Conservation (phyloP, 129 eudicot species). For the Helianthus tuberosus region DNA sequence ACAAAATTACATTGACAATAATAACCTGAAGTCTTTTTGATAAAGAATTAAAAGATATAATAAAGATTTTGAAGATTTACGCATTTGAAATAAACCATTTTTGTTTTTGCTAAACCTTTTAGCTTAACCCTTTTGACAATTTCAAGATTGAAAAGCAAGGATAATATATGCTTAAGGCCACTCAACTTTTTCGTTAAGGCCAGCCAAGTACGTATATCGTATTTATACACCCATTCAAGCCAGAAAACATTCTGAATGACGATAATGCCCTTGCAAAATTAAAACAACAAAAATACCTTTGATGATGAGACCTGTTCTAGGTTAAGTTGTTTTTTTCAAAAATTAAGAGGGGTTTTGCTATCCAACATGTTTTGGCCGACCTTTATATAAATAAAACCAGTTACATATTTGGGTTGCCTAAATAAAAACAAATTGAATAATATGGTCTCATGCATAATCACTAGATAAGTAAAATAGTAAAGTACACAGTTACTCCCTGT, state of each 20-base stretch:
- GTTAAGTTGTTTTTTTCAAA: background rate
- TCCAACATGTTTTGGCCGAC: background rate
- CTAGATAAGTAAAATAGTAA: background rate
- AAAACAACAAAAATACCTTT: background rate
- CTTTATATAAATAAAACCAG: background rate
- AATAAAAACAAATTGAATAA: background rate
- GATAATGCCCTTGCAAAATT: background rate
- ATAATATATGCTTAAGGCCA: constrained; percentile 1
- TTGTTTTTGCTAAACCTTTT: background rate
- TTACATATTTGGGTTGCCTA: background rate
- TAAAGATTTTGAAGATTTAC: background rate
- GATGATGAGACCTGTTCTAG: background rate
- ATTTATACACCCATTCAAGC: background rate
- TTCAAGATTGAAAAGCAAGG: background rate
- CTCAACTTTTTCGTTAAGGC: background rate
- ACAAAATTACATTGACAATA: background rate
- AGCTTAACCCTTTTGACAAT: constrained; percentile 2
- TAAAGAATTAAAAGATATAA: background rate
- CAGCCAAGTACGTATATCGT: background rate
- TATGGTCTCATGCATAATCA: background rate
- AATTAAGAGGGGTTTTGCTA: background rate
- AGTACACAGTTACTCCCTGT: too few relatives aligned
- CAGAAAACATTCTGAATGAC: background rate
- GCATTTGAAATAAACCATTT: background rate
- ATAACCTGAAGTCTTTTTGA: background rate